Conservation (phyloP, 192 early-diverging fungal species). For the Rhizophagus sp. region DNA sequence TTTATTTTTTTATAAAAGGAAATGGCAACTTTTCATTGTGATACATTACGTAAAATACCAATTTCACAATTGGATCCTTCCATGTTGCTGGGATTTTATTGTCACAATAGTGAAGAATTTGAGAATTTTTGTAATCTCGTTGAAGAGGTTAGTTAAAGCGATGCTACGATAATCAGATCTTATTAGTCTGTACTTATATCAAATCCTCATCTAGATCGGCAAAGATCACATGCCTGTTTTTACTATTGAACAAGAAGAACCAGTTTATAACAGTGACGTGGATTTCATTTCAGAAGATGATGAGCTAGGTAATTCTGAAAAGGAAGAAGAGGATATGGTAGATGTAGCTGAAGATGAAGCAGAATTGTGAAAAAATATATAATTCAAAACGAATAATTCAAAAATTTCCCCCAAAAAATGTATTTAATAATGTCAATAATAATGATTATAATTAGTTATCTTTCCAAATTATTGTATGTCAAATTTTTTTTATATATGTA, state of each 20-base stretch:
- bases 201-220: conserved; percentile 38
- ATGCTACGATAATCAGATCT: not conserved
- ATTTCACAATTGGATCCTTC: conserved; percentile 88
- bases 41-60: conserved; percentile 67
- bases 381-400: too few species aligned
- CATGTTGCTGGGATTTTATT: conserved; percentile 91
- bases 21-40: conserved; percentile 82
- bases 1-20: conserved; percentile 44
- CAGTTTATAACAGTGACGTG: conserved; percentile 61
- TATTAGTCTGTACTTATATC: not conserved
- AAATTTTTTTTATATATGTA: too few species aligned
- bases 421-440: too few species aligned
- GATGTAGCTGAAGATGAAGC: too few species aligned
- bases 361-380: too few species aligned
- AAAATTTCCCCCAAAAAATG: too few species aligned
- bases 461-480: too few species aligned
- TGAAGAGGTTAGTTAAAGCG: conserved; percentile 35
- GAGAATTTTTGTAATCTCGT: conserved; percentile 58
- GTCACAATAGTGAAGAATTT: conserved; percentile 59
- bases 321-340: too few species aligned
- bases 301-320: too few species aligned
- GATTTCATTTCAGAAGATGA: conserved; percentile 42
- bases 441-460: too few species aligned
- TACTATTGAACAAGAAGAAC: conserved; percentile 63
- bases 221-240: conserved; percentile 55